Evolutionary conservation across 345 rosid genomes (phyloP).

Genomic region (Populus alba): DNA sequence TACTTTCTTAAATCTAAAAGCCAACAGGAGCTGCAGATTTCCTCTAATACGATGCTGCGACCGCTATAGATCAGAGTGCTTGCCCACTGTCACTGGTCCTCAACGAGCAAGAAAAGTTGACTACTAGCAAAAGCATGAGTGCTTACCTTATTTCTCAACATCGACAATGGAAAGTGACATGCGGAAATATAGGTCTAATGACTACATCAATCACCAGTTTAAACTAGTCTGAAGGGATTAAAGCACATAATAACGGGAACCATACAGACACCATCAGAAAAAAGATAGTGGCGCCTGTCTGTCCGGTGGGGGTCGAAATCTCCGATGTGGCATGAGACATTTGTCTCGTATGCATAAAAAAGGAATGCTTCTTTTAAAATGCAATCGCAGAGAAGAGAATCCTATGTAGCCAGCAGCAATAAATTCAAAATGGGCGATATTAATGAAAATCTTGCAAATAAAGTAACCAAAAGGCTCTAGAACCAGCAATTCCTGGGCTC

Average conservation of each 20-base stretch:
- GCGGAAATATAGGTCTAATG: neutral
- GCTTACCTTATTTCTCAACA: neutral
- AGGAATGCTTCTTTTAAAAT: conserved; percentile 14
- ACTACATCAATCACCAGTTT: neutral
- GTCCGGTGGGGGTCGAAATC: neutral
- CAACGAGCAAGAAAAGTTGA: neutral
- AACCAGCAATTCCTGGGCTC: neutral
- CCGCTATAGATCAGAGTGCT: neutral
- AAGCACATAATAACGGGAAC: neutral
- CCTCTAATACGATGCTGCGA: neutral
- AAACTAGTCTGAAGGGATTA: neutral
- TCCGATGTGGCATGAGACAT: conserved; percentile 4
- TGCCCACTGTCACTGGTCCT: neutral
- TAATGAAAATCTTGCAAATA: neutral
- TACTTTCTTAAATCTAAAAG: neutral
- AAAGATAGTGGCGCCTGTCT: no score
- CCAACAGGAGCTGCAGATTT: neutral
- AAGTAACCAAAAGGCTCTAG: neutral
- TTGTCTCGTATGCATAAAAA: conserved; percentile 14
- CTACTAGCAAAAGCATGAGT: neutral
- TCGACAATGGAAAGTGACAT: neutral
- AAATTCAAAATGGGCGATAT: neutral
- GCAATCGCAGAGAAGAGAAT: conserved; percentile 9
- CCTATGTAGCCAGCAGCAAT: conserved; percentile 6
- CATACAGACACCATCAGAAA: no score